Conservation (phyloP, 805 yeast species). For the Saturnispora kantuleensis region DNA sequence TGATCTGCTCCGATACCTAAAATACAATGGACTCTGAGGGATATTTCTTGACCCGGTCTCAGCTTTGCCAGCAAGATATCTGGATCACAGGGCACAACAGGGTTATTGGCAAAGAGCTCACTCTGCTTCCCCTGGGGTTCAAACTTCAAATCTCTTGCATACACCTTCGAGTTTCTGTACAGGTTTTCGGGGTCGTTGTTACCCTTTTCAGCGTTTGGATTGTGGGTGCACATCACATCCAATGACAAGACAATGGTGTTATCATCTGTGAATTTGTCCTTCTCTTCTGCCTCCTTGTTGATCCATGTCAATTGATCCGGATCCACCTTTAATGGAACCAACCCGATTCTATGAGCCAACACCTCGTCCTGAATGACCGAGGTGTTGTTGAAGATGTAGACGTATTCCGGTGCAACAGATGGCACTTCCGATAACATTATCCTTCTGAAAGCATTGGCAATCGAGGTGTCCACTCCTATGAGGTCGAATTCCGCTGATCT, state of each 20-base stretch:
- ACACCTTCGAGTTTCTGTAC: conserved; percentile 76
- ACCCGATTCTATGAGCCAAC: conserved; percentile 88
- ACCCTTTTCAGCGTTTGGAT: conserved; percentile 71
- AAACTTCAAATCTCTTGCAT: conserved; percentile 81
- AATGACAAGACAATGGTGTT: conserved; percentile 82
- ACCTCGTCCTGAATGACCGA: conserved; percentile 97
- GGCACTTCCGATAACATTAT: conserved; percentile 97
- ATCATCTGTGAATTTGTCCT: conserved; percentile 68
- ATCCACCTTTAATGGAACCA: conserved; percentile 81
- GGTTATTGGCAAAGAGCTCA: conserved; percentile 54
- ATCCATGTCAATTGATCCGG: conserved; percentile 87
- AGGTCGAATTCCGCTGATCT: conserved; percentile 81
- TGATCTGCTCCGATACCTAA: conserved; percentile 87
- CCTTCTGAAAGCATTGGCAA: conserved; percentile 94
- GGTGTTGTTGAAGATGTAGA: conserved; percentile 86
- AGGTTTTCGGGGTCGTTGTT: conserved; percentile 75
- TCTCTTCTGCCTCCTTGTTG: conserved; percentile 53
- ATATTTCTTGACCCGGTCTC: conserved; percentile 95
- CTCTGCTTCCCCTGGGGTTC: conserved; percentile 87
- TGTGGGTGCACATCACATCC: conserved; percentile 74
- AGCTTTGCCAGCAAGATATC: conserved; percentile 84
- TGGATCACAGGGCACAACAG: conserved; percentile 76
- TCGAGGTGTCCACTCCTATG: conserved; percentile 77
- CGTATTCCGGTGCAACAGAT: conserved; percentile 87
- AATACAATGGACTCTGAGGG: conserved; percentile 81